Evolutionary conservation across 2,329 filamentous ascomycete genomes (phyloP).

Genomic region (Pyrenophora seminiperda): DNA sequence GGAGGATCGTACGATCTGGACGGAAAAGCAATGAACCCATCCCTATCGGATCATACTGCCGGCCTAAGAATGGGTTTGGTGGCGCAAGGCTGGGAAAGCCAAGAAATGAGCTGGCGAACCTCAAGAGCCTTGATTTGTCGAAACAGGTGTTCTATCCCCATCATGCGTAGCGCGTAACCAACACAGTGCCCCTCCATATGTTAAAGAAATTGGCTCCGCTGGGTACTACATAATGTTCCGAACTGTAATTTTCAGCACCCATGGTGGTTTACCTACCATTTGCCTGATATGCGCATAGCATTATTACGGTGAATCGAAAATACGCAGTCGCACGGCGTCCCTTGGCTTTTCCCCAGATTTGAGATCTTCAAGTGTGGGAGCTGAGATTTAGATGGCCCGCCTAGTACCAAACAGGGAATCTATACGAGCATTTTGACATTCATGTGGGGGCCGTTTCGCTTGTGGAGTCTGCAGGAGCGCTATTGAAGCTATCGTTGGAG

Average conservation of each 20-base stretch:
- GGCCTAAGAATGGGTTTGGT: constrained; percentile 18
- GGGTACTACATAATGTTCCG: too few relatives aligned
- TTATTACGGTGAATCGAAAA: too few relatives aligned
- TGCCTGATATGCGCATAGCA: too few relatives aligned
- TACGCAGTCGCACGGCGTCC: too few relatives aligned
- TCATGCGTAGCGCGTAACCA: neutral
- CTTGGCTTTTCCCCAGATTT: too few relatives aligned
- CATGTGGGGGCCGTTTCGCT: neutral
- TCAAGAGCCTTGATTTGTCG: constrained; percentile 1
- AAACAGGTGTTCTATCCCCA: constrained; percentile 11
- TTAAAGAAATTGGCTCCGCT: too few relatives aligned
- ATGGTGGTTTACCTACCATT: too few relatives aligned
- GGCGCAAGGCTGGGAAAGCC: constrained; percentile 32
- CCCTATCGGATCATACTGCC: constrained; percentile 5
- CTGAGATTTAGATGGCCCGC: too few relatives aligned
- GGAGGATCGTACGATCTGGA: constrained; percentile 2
- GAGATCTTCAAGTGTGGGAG: too few relatives aligned
- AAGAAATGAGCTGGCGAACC: constrained; percentile 19
- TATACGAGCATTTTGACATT: neutral
- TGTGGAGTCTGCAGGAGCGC: neutral
- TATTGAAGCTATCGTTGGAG: neutral
- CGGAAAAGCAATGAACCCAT: neutral
- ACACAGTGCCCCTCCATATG: neutral
- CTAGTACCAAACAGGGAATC: neutral
- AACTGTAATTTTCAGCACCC: too few relatives aligned